Evolutionary conservation across 2,329 filamentous ascomycete species (phyloP).

Genomic region (Aspergillus sp.): DNA sequence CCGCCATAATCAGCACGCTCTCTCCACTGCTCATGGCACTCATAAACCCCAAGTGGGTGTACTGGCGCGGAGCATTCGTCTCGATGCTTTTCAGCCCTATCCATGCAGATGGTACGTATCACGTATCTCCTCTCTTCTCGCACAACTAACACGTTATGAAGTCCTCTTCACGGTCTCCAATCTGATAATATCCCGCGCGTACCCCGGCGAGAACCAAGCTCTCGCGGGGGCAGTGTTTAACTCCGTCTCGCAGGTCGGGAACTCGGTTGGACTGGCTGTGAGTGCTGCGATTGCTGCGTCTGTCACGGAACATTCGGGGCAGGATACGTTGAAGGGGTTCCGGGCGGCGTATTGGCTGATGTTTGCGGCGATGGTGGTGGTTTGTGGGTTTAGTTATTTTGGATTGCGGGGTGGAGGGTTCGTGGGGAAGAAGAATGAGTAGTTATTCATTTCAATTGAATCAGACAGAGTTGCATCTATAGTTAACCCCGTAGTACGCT

Average conservation of each 20-base stretch:
- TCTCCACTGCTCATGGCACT: conserved; percentile 49
- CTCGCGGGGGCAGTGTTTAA: conserved; percentile 62
- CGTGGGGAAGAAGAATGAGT: conserved; percentile 8
- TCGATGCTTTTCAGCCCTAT: conserved; percentile 45
- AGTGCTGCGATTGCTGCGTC: conserved; percentile 44
- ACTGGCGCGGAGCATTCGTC: conserved; percentile 49
- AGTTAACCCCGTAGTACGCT: no score
- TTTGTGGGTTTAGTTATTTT: conserved; percentile 5
- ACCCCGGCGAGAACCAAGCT: conserved; percentile 55
- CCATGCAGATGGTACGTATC: conserved; percentile 39
- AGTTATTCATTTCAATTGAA: not conserved
- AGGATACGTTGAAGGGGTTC: conserved; percentile 1
- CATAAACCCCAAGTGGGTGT: conserved; percentile 45
- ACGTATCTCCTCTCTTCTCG: conserved; percentile 28
- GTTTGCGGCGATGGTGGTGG: conserved; percentile 8
- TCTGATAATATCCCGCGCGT: conserved; percentile 55
- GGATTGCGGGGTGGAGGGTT: conserved; percentile 1
- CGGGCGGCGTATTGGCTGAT: conserved; percentile 11
- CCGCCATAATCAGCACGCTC: conserved; percentile 33
- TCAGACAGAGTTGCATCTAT: no score
- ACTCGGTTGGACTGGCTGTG: conserved; percentile 52
- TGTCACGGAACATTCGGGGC: conserved; percentile 40
- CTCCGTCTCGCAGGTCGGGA: conserved; percentile 56
- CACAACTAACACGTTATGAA: not conserved
- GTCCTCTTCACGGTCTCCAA: conserved; percentile 56